Base-by-base conservation (phyloP, 2,329 filamentous ascomycete species). In the Penicillium sp. region DNA sequence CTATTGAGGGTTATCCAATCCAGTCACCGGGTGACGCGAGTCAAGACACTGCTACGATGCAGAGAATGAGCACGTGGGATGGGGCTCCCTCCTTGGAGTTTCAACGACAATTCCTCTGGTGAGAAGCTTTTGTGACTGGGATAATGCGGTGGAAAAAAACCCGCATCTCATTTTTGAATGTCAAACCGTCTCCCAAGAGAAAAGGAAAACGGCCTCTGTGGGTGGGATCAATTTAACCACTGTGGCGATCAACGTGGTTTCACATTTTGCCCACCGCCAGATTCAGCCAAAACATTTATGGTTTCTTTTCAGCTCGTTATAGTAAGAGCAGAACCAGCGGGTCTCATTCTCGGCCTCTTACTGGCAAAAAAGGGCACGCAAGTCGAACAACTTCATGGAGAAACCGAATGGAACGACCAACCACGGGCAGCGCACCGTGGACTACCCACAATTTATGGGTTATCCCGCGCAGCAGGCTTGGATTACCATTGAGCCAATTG, bases 361-460 rank as follows among this genome's bases (percentile, higher is more conserved):
- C 66, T 71, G 18, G 64, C 67, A n/a, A 68, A 66, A 60, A 55
- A 67, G 52, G 69, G 70, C 4, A 62, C 71, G 43, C 54, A 65
- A 39, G 68, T 71, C n/a, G 62, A 67, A 16, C 34, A 72, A 11
- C 73, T 87, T 49, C 85, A 88, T 62, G 79, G 80, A 2, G 77
- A 79, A 2, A 67, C 76, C 24, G 73, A 79, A 50, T 75, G 87
- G 43, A 83, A 86, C 71, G 75, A 80, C 54, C 83, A 83, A 54
- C 85, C 85, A 0, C 82, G 85, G 27, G 85, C 85, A 13, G 82
- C 84, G 2, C 83, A 86, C 68, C 87, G 86, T 66, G 83, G 81
- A 18, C 2, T 18, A 18, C 18, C 18, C 18, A 18, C 18, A 18
- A 18, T 18, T 2, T 18, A 18, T 18, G 18, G 18, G 18, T 18